Evolutionary conservation across 2,329 filamentous ascomycete genomes (phyloP), one percentile per base, ranked within the genome.

Genomic region (Nothopassalora personata): DNA sequence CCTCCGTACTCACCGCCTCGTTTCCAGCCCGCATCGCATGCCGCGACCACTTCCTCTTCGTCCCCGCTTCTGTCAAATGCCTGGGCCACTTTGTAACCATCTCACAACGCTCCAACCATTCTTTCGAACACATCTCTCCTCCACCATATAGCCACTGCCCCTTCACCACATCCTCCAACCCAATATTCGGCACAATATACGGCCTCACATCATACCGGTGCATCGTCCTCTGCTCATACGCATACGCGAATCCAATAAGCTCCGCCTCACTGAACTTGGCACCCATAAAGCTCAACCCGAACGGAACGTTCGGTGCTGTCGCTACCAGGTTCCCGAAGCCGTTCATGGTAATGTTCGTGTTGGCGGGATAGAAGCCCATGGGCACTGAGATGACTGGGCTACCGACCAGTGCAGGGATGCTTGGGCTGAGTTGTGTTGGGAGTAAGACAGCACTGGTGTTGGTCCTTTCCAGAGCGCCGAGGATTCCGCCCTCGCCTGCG

Each of bases 241-340:
- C 86, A 75, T 86, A 89, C 6, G 86, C 87, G 68, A 85, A 80
- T 0, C 82, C 83, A 58, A 90, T 82, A 64, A 90, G 67, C 31
- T 72, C 77, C 66, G 81, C 81, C 70, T 90, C 87, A 36, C 78
- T 81, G 75, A 83, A 90, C 52, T 78, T 79, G 2, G 72, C 72
- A 0, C 86, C 87, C 49, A 88, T 74, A 65, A 89, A 89, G 7
- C 78, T 79, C 10, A 90, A 72, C 0, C 87, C 87, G 66, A 88
- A 86, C 2, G 78, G 78, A 1, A 84, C 70, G 18, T 82, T 81
- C 0, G 85, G 84, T 0, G 75, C 84, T 0, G 73, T 75, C 0
- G 73, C 71, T 8, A 84, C 80, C 7, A 88, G 71, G n/a, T 80
- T 76, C 0, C 81, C 80, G 7, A 80, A 74, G 0, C 61, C 56